phyloP scores from a whole-genome alignment of 352 stramenopile genomes.

The Globisporangium rhizosaccharum region DNA sequence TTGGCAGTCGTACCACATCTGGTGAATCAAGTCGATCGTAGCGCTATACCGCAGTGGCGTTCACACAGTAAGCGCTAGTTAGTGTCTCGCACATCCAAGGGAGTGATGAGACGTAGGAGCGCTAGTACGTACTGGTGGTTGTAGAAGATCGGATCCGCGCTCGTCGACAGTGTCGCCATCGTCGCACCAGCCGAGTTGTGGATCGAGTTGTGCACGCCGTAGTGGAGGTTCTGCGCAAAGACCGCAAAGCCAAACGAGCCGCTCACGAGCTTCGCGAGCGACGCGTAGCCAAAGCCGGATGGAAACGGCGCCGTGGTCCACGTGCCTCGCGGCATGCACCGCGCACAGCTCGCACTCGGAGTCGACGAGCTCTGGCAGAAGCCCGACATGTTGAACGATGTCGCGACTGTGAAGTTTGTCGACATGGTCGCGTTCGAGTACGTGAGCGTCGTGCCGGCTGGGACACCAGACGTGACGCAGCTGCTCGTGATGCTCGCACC shows the following conservation, averaged over 20 bases:
- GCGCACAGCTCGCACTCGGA: conserved; percentile 27
- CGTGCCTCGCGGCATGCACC: conserved; percentile 47
- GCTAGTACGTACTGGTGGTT: conserved; percentile 56
- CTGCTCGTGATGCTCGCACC: conserved; percentile 15
- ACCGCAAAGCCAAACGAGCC: conserved; percentile 34
- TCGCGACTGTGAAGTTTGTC: conserved; percentile 8
- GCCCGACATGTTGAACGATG: conserved; percentile 20
- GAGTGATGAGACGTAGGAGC: not conserved
- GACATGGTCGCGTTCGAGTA: conserved; percentile 8
- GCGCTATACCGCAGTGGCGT: conserved; percentile 21
- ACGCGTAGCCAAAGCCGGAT: conserved; percentile 51
- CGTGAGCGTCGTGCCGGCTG: conserved; percentile 3
- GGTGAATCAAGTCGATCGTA: conserved; percentile 53
- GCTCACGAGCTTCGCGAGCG: conserved; percentile 39
- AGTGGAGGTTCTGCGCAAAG: conserved; percentile 59
- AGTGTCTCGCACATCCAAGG: not conserved
- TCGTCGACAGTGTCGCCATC: conserved; percentile 40
- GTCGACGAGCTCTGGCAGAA: conserved; percentile 61
- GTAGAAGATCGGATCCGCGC: conserved; percentile 72
- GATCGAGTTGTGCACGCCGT: conserved; percentile 58
- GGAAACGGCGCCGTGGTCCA: conserved; percentile 41
- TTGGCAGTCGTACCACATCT: conserved; percentile 67
- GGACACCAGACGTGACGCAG: conserved; percentile 15
- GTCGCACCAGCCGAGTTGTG: conserved; percentile 45
- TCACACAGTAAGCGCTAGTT: not conserved